phyloP scores from a whole-genome alignment of 495 filamentous ascomycete genomes.

The Hypoxylon perforatum region DNA sequence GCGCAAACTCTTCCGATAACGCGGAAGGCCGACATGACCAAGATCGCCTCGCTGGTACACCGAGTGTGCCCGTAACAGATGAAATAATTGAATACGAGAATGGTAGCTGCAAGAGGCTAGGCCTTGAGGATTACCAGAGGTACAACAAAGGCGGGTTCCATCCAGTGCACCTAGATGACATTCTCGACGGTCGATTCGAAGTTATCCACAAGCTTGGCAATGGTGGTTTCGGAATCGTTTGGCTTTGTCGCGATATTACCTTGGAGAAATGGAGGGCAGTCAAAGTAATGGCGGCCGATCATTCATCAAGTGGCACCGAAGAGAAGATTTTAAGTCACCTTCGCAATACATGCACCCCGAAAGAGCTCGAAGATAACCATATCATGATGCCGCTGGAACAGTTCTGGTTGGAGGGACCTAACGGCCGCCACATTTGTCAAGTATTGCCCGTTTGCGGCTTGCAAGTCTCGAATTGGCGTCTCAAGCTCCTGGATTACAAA shows the following conservation, averaged over 20 bases:
- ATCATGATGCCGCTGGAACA: slow-evolving; percentile 41
- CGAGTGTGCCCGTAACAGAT: background rate
- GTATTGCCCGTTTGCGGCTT: slow-evolving; percentile 39
- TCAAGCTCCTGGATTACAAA: background rate
- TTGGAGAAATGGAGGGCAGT: slow-evolving; percentile 40
- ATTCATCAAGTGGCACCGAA: slow-evolving; percentile 15
- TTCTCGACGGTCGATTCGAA: slow-evolving; percentile 52
- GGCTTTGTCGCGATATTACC: slow-evolving; percentile 62
- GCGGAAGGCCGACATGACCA: too few species aligned
- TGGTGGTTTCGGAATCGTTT: slow-evolving; percentile 64
- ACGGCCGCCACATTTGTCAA: slow-evolving; percentile 51
- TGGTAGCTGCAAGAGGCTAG: background rate
- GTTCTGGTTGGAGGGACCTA: slow-evolving; percentile 54
- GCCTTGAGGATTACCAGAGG: slow-evolving; percentile 35
- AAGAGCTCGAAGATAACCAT: slow-evolving; percentile 14
- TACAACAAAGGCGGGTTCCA: slow-evolving; percentile 53
- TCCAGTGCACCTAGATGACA: slow-evolving; percentile 60
- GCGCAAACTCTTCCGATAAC: too few species aligned
- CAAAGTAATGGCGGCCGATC: slow-evolving; percentile 39
- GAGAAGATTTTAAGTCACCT: slow-evolving; percentile 17
- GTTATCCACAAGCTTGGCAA: slow-evolving; percentile 66
- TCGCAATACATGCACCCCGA: background rate
- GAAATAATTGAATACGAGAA: slow-evolving; percentile 21
- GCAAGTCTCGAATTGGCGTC: slow-evolving; percentile 5
- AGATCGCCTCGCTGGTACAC: too few species aligned